Evolutionary conservation across 345 rosid genomes (phyloP), one percentile per base, ranked within the genome.

Genomic region (Carallia pectinifolia): DNA sequence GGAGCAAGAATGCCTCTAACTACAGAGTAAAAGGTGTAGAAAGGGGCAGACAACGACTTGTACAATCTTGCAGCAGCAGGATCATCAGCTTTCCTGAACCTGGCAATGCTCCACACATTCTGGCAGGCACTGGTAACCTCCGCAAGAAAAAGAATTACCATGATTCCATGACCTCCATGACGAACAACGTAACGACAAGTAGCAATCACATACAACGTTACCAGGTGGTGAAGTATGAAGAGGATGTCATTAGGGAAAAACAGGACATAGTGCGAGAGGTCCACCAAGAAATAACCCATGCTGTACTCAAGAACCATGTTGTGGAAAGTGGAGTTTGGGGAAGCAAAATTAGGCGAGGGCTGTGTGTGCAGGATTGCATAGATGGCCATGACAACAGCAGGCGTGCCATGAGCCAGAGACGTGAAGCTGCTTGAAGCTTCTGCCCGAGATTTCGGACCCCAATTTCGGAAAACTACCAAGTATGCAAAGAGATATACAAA

Each of bases 141-240:
- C 13, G 97, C 97, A 7, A 94, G 80, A 60, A 91, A 18, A 29
- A 91, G 84, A 2, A 94, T 80, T 19, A 74, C 72, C 17, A 87
- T 88, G 59, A 91, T 81, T 48, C 82, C 91, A 64, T 80, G 81
- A 1, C 91, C 91, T 13, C 98, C 97, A 2, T 67, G 76, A 16
- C 61, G 76, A 16, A 91, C 89, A 12, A 79, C 18, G 76, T 74
- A 91, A 1, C 89, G 85, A 76, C 95, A 91, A 50, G 96, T 88
- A 36, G 75, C 73, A 56, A 88, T 60, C 10, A 94, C 97, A 69
- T 85, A 91, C 1, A 94, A 76, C 1, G 98, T 90, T 1, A 90
- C 95, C 1, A 86, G n/a, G 63, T 94, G 98, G 79, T 91, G 98
- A 81, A 88, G 78, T 58, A 91, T 87, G 87, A 94, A 90, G 84